Evolutionary conservation across 2,329 filamentous ascomycete genomes (phyloP), one percentile per base, ranked within the genome.

Genomic region (Ascochyta pisi): DNA sequence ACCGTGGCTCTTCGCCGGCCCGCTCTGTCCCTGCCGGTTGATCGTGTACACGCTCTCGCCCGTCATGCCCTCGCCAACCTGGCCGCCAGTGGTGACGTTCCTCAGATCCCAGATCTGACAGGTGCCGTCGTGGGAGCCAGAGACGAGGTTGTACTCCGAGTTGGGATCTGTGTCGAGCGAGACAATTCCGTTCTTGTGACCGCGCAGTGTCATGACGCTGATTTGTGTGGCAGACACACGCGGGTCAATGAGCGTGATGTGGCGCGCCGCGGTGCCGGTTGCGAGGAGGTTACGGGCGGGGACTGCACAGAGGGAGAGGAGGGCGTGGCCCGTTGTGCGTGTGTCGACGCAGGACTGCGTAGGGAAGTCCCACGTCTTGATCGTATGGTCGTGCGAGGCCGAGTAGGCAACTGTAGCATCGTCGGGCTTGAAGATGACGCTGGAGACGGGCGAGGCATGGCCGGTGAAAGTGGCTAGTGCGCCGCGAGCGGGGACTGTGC

Each of bases 61-160:
- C 71, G 82, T 84, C 62, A 73, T 67, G 1, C 73, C 78, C 73
- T 85, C 78, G 4, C 68, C 70, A 0, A 70, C 58, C 68, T 87
- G 80, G 73, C 85, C 80, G 3, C 81, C 82, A 16, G 79, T 83
- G 73, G 86, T 82, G 49, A 85, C 86, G 67, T 86, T 89, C 50
- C 95, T 84, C 62, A 98, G 83, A 80, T 99, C 95, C 95, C 95
- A 99, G 44, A 99, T 87, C 47, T 92, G 86, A 69, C 91, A 95
- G 1, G 92, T 96, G 31, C 94, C 92, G 75, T 99, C 95, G 76
- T 96, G 91, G 41, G 89, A 90, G n/a, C 86, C 94, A 29, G 90
- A 95, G 0, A 94, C 91, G 8, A 99, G 83, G n/a, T 89, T 87
- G 78, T 93, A 91, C 60, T 88, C 86, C 69, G 89, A 93, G 37